A percentile compares a stretch with the other conserved stretches of the same genome.
Conservation (phyloP, 306 rosid genomes). For the Acmispon strigosus region DNA sequence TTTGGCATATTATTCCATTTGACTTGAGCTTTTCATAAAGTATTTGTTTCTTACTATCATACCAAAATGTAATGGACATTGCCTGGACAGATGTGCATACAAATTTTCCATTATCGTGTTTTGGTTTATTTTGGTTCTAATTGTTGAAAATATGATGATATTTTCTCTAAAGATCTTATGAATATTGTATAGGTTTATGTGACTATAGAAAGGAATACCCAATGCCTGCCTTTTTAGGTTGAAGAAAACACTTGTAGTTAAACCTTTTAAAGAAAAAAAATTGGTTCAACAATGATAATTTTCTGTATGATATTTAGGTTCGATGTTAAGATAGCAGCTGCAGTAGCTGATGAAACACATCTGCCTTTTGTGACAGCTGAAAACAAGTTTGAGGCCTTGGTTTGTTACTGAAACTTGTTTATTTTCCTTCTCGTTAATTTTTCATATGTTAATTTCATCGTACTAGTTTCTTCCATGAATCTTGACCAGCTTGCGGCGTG, state of each 20-base stretch:
- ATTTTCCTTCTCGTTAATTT: neutral
- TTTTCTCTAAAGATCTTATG: neutral
- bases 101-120: neutral
- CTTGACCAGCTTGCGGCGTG: slow-evolving; percentile 11
- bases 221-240: neutral
- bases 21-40: neutral
- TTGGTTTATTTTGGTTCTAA: slow-evolving; percentile 1
- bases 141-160: neutral
- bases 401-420: slow-evolving; percentile 35
- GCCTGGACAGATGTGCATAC: neutral
- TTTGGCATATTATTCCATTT: slow-evolving; percentile 3
- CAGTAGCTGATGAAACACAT: slow-evolving; percentile 87
- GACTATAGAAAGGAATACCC: neutral
- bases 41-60: neutral
- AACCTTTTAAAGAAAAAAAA: neutral
- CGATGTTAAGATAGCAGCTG: slow-evolving; percentile 90
- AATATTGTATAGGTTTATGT: neutral
- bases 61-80: neutral
- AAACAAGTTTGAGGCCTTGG: slow-evolving; percentile 99
- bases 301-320: slow-evolving; percentile 47
- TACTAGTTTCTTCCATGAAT: slow-evolving; percentile 1
- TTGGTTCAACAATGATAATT: slow-evolving; percentile 8
- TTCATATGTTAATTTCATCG: neutral
- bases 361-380: slow-evolving; percentile 90
- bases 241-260: neutral